Conservation (phyloP, 768 basidiomycete species). For the Fomitopsis serialis region DNA sequence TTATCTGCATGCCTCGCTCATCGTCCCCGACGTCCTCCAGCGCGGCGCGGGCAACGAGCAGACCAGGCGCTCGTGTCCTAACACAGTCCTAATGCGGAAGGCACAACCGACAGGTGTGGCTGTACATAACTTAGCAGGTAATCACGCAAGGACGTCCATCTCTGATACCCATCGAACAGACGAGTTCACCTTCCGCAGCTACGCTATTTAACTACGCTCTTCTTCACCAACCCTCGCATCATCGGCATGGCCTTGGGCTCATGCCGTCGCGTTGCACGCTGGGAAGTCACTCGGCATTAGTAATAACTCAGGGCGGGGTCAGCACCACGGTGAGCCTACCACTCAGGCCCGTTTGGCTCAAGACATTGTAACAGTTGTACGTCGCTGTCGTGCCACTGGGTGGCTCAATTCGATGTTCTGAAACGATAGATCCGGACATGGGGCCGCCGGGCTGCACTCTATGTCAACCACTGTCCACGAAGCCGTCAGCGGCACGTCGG, state of each 20-base stretch:
- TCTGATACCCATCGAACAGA: no score
- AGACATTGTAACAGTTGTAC: constrained; percentile 44
- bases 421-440: constrained; percentile 42
- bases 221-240: not conserved
- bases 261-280: not conserved
- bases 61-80: not conserved
- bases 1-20: not conserved
- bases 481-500: not conserved
- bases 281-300: not conserved
- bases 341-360: constrained; percentile 25
- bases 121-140: not conserved
- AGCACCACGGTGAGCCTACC: not conserved
- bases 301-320: not conserved
- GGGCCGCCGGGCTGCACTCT: constrained; percentile 43
- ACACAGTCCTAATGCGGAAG: not conserved
- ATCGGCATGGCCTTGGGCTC: not conserved
- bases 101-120: not conserved
- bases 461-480: constrained; percentile 38
- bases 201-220: no score
- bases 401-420: constrained; percentile 28
- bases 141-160: not conserved
- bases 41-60: not conserved
- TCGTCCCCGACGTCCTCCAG: not conserved
- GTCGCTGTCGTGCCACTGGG: constrained; percentile 31
- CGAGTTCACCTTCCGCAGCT: no score